Evolutionary conservation across 2,329 filamentous ascomycete species (phyloP).

Genomic region (Hypoxylon sp.): DNA sequence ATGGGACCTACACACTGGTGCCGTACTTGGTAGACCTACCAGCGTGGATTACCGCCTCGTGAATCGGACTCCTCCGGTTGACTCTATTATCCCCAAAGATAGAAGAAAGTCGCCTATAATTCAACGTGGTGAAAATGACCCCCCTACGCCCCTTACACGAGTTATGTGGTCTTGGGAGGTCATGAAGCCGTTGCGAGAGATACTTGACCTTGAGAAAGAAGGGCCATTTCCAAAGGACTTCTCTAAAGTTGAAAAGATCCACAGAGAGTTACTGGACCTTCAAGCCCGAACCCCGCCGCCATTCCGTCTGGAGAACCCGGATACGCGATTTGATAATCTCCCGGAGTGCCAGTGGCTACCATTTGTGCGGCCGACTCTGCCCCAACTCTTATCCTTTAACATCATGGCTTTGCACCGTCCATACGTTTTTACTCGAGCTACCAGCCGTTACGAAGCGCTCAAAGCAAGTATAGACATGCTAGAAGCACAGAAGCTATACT

Average conservation of each 20-base stretch:
- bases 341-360: constrained; percentile 69
- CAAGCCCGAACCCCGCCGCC: constrained; percentile 65
- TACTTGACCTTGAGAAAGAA: constrained; percentile 69
- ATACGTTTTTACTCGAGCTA: constrained; percentile 71
- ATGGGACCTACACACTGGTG: constrained; percentile 69
- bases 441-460: constrained; percentile 69
- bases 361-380: constrained; percentile 61
- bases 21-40: constrained; percentile 69
- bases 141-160: constrained; percentile 70
- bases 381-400: constrained; percentile 67
- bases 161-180: constrained; percentile 66
- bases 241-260: constrained; percentile 67
- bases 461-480: constrained; percentile 70
- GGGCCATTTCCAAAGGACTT: constrained; percentile 70
- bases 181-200: constrained; percentile 65
- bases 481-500: constrained; percentile 66
- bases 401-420: constrained; percentile 73
- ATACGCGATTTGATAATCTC: constrained; percentile 69
- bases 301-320: constrained; percentile 69
- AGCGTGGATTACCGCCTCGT: constrained; percentile 66
- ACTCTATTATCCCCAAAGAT: constrained; percentile 65
- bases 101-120: constrained; percentile 64
- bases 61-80: constrained; percentile 66
- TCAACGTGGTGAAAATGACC: constrained; percentile 64
- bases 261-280: constrained; percentile 65